Evolutionary conservation across 257 asterid species (phyloP), one percentile per base, ranked within the genome.

Genomic region (Penstemon eatonii): DNA sequence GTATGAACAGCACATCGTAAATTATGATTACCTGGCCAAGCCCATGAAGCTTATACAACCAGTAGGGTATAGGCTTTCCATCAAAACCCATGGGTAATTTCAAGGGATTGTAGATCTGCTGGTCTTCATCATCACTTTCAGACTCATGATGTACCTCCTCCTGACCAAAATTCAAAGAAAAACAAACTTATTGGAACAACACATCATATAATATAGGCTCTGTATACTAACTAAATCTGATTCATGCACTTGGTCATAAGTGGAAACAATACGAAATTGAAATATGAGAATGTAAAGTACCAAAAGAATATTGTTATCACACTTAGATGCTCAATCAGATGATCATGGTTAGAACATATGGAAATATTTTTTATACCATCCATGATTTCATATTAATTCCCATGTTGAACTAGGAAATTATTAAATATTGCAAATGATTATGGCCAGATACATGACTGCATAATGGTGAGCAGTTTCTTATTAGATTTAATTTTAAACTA

Each of bases 71-170:
- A 64, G 99, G 99, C 79, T 91, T 94, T 72, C 99, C 99, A 63
- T 94, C 99, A 88, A 88, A 91, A 13, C 99, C 99, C 96, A 94
- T 91, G 41, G 99, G 99, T 68, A 94, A 71, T 80, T 91, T 94
- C 72, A 94, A 83, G 76, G 99, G 99, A 81, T 94, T 94, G 85
- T 94, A 94, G 60, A 91, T 94, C 82, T 94, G 99, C 73, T 88
- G 95, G 63, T 94, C 97, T 9, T 94, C 99, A 66, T 94, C 99
- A 18, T 94, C 99, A 72, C 97, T 94, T 83, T 91, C 99, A 42
- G 95, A 87, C 73, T 89, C 96, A 6, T 95, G 87, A 81, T 91
- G 96, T 40, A 82, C 88, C 55, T 87, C 99, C 8, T 86, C 99
- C 99, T 93, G 89, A 69, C 66, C 15, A 79, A 68, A 59, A 65